These are phyloP conservation scores for Elaeis oleifera DNA, from an alignment of 202 grass and related monocot species.

Conservation along the genomic window DNA sequence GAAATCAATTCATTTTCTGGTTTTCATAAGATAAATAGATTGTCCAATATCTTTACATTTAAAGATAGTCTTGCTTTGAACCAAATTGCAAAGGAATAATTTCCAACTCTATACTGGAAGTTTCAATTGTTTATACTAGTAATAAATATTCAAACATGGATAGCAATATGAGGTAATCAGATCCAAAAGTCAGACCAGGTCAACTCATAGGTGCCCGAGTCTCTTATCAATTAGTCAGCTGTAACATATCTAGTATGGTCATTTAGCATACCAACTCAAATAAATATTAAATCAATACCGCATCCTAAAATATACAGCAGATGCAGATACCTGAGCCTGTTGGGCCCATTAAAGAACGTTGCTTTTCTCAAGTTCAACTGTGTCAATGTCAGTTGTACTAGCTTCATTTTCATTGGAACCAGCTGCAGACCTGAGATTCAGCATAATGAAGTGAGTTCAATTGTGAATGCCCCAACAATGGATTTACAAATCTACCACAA, in stretches of 20 bases:
- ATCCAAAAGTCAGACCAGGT: too few relatives aligned
- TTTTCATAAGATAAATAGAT: not conserved
- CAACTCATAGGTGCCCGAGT: too few relatives aligned
- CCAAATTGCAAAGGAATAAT: too few relatives aligned
- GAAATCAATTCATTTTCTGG: too few relatives aligned
- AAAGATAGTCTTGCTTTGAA: too few relatives aligned
- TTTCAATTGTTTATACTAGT: too few relatives aligned
- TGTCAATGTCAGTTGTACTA: slow-evolving; percentile 27
- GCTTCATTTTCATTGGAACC: slow-evolving; percentile 23
- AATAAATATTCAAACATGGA: too few relatives aligned
- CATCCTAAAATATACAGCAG: too few relatives aligned
- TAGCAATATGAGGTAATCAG: too few relatives aligned
- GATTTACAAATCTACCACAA: too few relatives aligned
- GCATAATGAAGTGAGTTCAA: slow-evolving; percentile 16
- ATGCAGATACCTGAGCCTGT: slow-evolving; percentile 47
- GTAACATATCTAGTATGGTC: not conserved
- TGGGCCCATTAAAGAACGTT: slow-evolving; percentile 66
- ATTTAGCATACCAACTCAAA: not conserved
- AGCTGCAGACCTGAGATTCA: slow-evolving; percentile 29
- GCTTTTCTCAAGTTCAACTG: slow-evolving; percentile 69
- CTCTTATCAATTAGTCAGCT: too few relatives aligned
- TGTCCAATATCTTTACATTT: too few relatives aligned
- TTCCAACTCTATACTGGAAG: not conserved
- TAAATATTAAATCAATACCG: not conserved
- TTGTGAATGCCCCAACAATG: not conserved